Conservation (phyloP, 352 stramenopile genomes). For the Phytophthora cactorum region DNA sequence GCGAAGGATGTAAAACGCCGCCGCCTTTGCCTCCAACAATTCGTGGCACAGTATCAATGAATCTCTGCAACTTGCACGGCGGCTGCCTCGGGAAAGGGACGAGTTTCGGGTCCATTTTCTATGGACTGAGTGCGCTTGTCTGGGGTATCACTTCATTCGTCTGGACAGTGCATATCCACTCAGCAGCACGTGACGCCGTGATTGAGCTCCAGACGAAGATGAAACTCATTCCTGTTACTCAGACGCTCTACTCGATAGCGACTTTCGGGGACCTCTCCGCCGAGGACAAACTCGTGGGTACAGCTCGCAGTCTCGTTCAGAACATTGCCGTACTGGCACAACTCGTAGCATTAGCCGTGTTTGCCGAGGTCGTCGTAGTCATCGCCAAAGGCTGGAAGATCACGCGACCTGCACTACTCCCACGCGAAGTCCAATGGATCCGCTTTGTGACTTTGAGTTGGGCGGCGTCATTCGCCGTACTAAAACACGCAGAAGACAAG, state of each 20-base stretch:
- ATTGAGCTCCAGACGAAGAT: constrained; percentile 65
- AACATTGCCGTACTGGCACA: constrained; percentile 50
- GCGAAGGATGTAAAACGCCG: constrained; percentile 32
- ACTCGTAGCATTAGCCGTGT: constrained; percentile 51
- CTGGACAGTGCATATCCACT: constrained; percentile 60
- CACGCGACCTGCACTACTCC: constrained; percentile 49
- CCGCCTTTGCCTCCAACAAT: constrained; percentile 37
- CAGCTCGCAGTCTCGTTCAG: constrained; percentile 38
- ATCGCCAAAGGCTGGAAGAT: constrained; percentile 80
- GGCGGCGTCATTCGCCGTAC: constrained; percentile 48
- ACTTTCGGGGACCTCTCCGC: constrained; percentile 42
- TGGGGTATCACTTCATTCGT: constrained; percentile 47
- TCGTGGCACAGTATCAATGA: constrained; percentile 52
- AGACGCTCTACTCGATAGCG: constrained; percentile 39
- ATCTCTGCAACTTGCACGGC: constrained; percentile 50
- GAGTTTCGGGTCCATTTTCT: constrained; percentile 37
- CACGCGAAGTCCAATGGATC: constrained; percentile 62
- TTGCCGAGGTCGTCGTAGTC: constrained; percentile 57
- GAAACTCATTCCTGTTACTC: constrained; percentile 52
- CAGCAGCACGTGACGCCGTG: constrained; percentile 45
- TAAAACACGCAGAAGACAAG: constrained; percentile 50
- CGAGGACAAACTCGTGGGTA: constrained; percentile 40
- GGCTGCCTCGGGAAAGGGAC: constrained; percentile 40
- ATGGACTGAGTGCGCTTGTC: constrained; percentile 37
- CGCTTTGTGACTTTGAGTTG: constrained; percentile 60